These are phyloP conservation scores for Aphanomyces euteiches DNA, from an alignment of 352 stramenopile genomes.

Conservation along the genomic window DNA sequence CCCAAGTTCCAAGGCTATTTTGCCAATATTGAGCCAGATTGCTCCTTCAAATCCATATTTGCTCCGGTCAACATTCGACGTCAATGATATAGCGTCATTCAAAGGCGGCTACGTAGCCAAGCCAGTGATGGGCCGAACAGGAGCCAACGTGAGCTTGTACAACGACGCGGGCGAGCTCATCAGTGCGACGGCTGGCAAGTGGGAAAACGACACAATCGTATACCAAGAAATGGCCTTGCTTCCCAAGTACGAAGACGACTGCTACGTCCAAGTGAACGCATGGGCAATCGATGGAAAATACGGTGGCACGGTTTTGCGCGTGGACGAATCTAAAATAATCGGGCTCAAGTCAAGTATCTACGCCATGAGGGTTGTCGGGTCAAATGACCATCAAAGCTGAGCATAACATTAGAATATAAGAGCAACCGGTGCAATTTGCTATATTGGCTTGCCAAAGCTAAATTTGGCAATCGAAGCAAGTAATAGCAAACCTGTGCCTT, in stretches of 20 bases:
- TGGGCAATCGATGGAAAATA: conserved; percentile 30
- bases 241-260: conserved; percentile 26
- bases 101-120: conserved; percentile 27
- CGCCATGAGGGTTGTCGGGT: conserved; percentile 18
- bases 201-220: conserved; percentile 28
- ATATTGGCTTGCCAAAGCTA: too few relatives aligned
- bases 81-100: conserved; percentile 1
- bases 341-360: conserved; percentile 27
- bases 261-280: conserved; percentile 27
- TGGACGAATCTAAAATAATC: conserved; percentile 31
- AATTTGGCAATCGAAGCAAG: too few relatives aligned
- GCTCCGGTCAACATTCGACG: conserved; percentile 21
- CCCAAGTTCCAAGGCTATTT: conserved; percentile 25
- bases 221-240: conserved; percentile 30
- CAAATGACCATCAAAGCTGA: too few relatives aligned
- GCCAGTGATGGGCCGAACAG: conserved; percentile 28
- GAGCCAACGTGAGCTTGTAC: conserved; percentile 29
- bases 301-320: conserved; percentile 24
- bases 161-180: conserved; percentile 20
- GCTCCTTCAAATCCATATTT: conserved; percentile 19
- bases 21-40: conserved; percentile 20
- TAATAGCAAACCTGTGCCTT: too few relatives aligned
- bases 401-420: too few relatives aligned
- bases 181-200: conserved; percentile 28
- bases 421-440: too few relatives aligned